Percentiles rank a stretch among this genome's conserved stretches.
Conservation (phyloP, 2,329 filamentous ascomycete species). For the Chrysosporium queenslandicum region DNA sequence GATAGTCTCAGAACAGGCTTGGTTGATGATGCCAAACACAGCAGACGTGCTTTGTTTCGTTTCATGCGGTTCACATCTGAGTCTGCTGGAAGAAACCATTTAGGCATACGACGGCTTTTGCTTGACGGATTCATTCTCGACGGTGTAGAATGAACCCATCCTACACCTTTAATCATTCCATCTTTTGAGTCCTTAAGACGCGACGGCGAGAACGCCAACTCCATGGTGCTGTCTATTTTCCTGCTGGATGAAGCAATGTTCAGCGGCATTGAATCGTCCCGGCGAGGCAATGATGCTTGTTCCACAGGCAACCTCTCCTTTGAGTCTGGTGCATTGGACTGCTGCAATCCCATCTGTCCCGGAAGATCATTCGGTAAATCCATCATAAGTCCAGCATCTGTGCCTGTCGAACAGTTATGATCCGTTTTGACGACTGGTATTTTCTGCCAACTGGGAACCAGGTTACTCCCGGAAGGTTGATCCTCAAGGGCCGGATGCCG, state of each 20-base stretch:
- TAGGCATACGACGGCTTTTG: background rate
- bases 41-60: background rate
- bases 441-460: background rate
- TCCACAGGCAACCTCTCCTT: no score
- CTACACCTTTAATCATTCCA: background rate
- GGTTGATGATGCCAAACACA: background rate
- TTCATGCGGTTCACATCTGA: background rate
- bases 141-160: background rate
- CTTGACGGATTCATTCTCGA: background rate
- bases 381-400: no score
- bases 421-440: no score
- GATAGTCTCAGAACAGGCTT: background rate
- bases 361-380: no score
- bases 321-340: no score
- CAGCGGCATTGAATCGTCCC: no score
- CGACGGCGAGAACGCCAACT: background rate
- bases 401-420: no score
- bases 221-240: background rate
- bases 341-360: no score
- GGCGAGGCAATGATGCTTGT: no score
- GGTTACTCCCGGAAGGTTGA: background rate
- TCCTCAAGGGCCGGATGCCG: no score
- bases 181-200: background rate
- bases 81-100: background rate
- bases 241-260: background rate